Conservation (phyloP, 345 rosid species). For the Excoecaria agallocha region DNA sequence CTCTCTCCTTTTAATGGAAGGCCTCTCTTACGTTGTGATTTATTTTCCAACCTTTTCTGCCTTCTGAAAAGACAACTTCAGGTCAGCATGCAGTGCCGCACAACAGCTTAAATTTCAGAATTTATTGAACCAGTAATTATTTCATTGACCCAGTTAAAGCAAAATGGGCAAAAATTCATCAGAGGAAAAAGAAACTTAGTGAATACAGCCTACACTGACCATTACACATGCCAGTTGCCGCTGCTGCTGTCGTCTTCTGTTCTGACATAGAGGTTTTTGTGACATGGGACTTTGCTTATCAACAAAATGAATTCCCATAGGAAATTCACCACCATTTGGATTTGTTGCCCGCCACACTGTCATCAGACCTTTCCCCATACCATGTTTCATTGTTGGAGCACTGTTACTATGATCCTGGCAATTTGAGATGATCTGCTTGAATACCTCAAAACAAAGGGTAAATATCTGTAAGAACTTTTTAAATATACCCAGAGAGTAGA, state of each 20-base stretch:
- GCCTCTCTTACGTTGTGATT: constrained; percentile 45
- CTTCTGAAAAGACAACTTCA: constrained; percentile 37
- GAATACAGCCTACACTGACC: constrained; percentile 40
- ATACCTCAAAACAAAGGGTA: constrained; percentile 31
- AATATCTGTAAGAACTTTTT: constrained; percentile 16
- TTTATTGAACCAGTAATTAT: neutral
- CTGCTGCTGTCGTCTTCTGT: constrained; percentile 30
- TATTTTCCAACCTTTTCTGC: constrained; percentile 56
- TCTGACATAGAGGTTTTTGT: constrained; percentile 38
- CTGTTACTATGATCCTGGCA: constrained; percentile 25
- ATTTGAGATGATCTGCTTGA: constrained; percentile 19
- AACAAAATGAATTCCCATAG: constrained; percentile 50
- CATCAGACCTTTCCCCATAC: constrained; percentile 98
- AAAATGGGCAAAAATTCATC: constrained; percentile 8
- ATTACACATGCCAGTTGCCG: constrained; percentile 43
- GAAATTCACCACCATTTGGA: constrained; percentile 52
- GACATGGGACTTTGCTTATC: constrained; percentile 21
- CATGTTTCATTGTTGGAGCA: constrained; percentile 59
- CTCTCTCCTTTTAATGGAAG: too few species aligned
- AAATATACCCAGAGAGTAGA: constrained; percentile 7
- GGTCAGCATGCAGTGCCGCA: constrained; percentile 28
- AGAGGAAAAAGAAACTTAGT: constrained; percentile 3
- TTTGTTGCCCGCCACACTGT: constrained; percentile 75
- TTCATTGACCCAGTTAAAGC: neutral
- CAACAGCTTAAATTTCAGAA: constrained; percentile 5